Conservation (phyloP, 2,329 filamentous ascomycete genomes). For the Hymenoscyphus repandus region DNA sequence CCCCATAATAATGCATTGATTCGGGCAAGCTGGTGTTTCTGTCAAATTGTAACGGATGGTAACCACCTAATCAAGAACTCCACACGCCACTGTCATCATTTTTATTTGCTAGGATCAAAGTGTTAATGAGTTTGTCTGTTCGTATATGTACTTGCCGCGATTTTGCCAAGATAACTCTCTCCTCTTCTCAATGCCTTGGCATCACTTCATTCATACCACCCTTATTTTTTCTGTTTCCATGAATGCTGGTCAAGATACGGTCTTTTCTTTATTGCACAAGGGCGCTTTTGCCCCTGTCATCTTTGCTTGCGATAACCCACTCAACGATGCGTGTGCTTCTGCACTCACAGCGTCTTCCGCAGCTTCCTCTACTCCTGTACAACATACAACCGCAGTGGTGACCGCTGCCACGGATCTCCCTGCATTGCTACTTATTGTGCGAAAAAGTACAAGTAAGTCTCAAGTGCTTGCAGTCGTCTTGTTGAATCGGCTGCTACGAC, state of each 20-base stretch:
- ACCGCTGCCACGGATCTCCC: slow-evolving; percentile 9
- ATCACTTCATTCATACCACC: neutral
- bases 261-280: slow-evolving; percentile 10
- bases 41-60: too few relatives aligned
- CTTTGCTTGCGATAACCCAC: slow-evolving; percentile 14
- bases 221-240: neutral
- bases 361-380: slow-evolving; percentile 13
- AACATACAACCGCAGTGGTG: slow-evolving; percentile 7
- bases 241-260: slow-evolving; percentile 13
- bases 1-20: too few relatives aligned
- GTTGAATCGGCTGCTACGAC: neutral
- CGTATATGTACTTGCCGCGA: too few relatives aligned
- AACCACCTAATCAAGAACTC: too few relatives aligned
- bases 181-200: too few relatives aligned
- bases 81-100: too few relatives aligned
- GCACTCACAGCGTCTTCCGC: slow-evolving; percentile 8
- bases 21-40: too few relatives aligned
- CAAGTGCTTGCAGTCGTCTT: slow-evolving; percentile 17
- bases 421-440: slow-evolving; percentile 9
- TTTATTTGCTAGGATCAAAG: too few relatives aligned
- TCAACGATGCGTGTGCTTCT: slow-evolving; percentile 14
- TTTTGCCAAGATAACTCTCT: too few relatives aligned
- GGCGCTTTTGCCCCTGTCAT: slow-evolving; percentile 11
- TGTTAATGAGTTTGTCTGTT: too few relatives aligned
- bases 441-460: slow-evolving; percentile 14